These are phyloP conservation scores for Pseudotsuga menziesii DNA, from an alignment of 75 land plant species.

Conservation along the genomic window DNA sequence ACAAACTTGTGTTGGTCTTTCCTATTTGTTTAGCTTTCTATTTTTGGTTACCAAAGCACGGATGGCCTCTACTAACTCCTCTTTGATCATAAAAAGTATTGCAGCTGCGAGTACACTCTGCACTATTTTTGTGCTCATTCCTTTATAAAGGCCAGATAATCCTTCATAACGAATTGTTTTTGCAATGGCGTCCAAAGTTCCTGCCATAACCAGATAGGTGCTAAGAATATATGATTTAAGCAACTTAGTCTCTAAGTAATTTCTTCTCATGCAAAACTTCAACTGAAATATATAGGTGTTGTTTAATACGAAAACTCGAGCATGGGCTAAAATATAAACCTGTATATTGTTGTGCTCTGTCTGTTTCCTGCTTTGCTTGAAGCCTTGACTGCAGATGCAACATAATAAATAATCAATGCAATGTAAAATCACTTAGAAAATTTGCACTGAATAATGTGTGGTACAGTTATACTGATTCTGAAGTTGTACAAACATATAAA, in stretches of 20 bases:
- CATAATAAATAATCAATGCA: not conserved
- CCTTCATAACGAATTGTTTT: constrained; percentile 85
- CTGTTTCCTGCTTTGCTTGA: constrained; percentile 79
- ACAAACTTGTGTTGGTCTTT: not conserved
- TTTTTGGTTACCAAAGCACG: constrained; percentile 42
- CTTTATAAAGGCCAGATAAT: constrained; percentile 74
- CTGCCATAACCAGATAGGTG: constrained; percentile 23
- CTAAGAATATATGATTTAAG: constrained; percentile 8
- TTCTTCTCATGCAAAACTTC: not conserved
- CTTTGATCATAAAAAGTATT: constrained; percentile 89
- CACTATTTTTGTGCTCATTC: constrained; percentile 91
- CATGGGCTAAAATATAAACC: constrained; percentile 32
- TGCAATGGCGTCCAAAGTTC: constrained; percentile 78
- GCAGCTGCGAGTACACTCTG: constrained; percentile 97
- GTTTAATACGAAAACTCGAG: not conserved
- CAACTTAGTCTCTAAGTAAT: not conserved
- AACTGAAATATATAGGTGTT: not conserved
- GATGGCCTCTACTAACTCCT: constrained; percentile 72
- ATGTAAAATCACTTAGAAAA: not conserved
- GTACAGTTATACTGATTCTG: not conserved
- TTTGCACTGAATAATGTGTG: not conserved
- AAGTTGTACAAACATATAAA: not conserved
- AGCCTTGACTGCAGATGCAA: constrained; percentile 74
- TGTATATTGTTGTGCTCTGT: constrained; percentile 66
- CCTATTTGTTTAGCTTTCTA: constrained; percentile 11